A percentile compares a stretch with the other conserved stretches of the same genome.
Conservation (phyloP, 805 yeast species). For the Grigorovia transvaalensis region DNA sequence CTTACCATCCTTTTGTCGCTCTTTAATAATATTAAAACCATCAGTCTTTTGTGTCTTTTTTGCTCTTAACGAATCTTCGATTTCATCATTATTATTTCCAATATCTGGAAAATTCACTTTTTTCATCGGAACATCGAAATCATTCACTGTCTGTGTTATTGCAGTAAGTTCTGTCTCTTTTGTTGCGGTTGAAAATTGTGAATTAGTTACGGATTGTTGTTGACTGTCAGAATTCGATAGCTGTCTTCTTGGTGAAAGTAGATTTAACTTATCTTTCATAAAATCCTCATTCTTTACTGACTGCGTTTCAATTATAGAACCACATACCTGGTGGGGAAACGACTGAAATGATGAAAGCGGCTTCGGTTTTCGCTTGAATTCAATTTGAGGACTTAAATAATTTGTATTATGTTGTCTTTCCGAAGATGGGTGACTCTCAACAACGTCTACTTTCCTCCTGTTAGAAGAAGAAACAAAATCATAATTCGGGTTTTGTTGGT, state of each 20-base stretch:
- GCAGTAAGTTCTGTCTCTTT: conserved; percentile 13
- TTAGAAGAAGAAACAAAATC: too few relatives aligned
- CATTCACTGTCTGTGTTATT: not conserved
- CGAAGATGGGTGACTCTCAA: not conserved
- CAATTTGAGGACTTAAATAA: not conserved
- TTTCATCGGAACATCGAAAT: not conserved
- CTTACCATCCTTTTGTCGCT: conserved; percentile 12
- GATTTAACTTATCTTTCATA: not conserved
- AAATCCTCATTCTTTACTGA: not conserved
- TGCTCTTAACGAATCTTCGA: not conserved
- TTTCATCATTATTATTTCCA: not conserved
- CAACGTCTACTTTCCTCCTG: too few relatives aligned
- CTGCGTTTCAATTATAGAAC: not conserved
- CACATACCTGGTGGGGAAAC: conserved; percentile 4
- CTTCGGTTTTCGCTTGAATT: not conserved
- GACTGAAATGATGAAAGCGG: conserved; percentile 20
- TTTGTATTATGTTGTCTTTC: too few relatives aligned
- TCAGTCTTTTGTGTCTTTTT: not conserved
- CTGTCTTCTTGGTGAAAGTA: conserved; percentile 18
- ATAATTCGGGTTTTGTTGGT: not conserved
- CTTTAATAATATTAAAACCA: conserved; percentile 7
- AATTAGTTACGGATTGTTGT: conserved; percentile 14
- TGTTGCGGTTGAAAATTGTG: conserved; percentile 20
- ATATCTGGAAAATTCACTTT: not conserved
- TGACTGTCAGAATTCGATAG: conserved; percentile 19